Evolutionary conservation across 108 stramenopile genomes (phyloP), one percentile per base, ranked within the genome.

Genomic region (Nitzschia palea): DNA sequence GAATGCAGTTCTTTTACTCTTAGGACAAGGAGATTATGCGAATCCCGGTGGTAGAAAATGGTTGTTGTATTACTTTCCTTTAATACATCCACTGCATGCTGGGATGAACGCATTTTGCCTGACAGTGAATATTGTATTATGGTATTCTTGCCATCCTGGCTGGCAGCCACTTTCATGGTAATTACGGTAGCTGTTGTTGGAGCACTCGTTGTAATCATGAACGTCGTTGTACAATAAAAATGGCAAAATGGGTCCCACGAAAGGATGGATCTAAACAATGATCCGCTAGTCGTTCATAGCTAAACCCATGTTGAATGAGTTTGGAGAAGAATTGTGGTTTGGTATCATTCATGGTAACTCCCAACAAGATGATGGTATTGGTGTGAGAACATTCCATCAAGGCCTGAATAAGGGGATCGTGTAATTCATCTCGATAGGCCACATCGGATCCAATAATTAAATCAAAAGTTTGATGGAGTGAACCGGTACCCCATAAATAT

Each of bases 371-470:
- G 17, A 89, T 50, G 3, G 88, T 87, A 18, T 22, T 2, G 1
- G 62, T 23, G 27, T 28, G 12, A 0, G 2, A 15, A 56, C 2
- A 44, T 52, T 74, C 61, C 2, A 50, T 36, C 45, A 87, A 76
- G 22, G 84, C 80, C n/a, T 74, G 55, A 75, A 95, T 91, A 18
- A 95, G 65, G n/a, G 89, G 89, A 42, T 77, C 75, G 64, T 95
- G 82, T 14, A 95, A 62, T 25, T 80, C 69, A 37, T 86, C 79
- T n/a, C 86, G 78, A 45, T 95, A 95, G 0, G 90, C 94, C 12
- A 95, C 53, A 68, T 95, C 94, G 6, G 83, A 84, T 17, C 94
- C 94, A 67, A 95, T 74, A 47, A 95, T 92, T 52, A 95, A 81
- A 71, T 95, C 89, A 59, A 87, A 95, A 27, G 56, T 9, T 5